These are phyloP conservation scores for Saururus chinensis DNA, from an alignment of 164 flowering plant species.

Conservation along the genomic window DNA sequence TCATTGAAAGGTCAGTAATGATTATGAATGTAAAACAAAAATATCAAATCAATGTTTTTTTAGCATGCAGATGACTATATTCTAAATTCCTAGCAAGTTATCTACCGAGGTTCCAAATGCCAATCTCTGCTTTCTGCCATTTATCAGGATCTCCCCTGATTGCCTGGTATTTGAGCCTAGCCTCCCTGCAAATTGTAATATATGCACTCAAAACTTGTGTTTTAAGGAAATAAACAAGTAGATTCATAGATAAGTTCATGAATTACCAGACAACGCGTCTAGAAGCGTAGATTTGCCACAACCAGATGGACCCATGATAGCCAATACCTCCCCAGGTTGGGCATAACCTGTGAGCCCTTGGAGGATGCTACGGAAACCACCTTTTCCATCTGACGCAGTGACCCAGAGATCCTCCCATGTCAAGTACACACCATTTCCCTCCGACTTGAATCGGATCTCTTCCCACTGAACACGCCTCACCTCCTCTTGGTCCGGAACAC, in stretches of 20 bases:
- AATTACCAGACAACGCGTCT: constrained; percentile 38
- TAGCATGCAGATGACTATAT: too few species aligned
- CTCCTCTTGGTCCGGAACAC: too few species aligned
- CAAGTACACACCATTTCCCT: constrained; percentile 8
- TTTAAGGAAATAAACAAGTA: too few species aligned
- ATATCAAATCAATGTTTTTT: not conserved
- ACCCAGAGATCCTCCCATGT: constrained; percentile 39
- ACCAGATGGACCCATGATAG: constrained; percentile 55
- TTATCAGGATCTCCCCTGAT: constrained; percentile 44
- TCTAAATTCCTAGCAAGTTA: too few species aligned
- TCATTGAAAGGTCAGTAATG: not conserved
- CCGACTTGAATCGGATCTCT: too few species aligned
- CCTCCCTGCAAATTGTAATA: constrained; percentile 36
- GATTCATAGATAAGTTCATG: too few species aligned
- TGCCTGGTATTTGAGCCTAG: constrained; percentile 34
- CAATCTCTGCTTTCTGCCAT: constrained; percentile 46
- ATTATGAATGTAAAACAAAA: not conserved
- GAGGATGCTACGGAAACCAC: constrained; percentile 14
- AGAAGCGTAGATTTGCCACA: constrained; percentile 47
- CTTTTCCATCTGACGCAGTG: constrained; percentile 15
- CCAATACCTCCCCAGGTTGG: constrained; percentile 33
- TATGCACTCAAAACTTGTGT: too few species aligned
- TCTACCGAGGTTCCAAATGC: constrained; percentile 56
- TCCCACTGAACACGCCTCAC: too few species aligned
- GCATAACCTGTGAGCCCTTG: constrained; percentile 35